Conservation (phyloP, 2,329 filamentous ascomycete species). For the Colletotrichum ledebouriae region DNA sequence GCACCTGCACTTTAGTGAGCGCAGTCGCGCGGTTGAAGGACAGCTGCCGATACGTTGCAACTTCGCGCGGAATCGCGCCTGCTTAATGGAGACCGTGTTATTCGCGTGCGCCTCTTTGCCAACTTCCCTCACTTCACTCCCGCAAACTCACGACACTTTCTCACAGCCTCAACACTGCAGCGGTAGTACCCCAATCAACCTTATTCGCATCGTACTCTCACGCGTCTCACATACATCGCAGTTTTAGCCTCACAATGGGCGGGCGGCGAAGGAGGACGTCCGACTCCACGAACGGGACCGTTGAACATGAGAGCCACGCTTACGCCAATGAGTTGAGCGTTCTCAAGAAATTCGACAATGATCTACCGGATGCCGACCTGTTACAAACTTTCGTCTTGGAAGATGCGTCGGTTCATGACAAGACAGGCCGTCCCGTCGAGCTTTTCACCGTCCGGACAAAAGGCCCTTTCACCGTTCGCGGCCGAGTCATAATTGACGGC, state of each 20-base stretch:
- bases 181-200: too few species aligned
- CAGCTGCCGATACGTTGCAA: background rate
- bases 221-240: background rate
- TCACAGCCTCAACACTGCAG: background rate
- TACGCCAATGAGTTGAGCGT: conserved; percentile 53
- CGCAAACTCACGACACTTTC: conserved; percentile 8
- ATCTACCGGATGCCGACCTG: conserved; percentile 19
- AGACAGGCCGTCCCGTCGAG: conserved; percentile 67
- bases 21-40: conserved; percentile 4
- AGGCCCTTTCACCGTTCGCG: conserved; percentile 73
- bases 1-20: too few species aligned
- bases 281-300: conserved; percentile 60
- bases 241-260: conserved; percentile 48
- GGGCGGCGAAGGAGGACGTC: conserved; percentile 58
- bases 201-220: background rate
- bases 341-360: conserved; percentile 48
- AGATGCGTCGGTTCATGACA: conserved; percentile 70
- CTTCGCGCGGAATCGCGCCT: conserved; percentile 5
- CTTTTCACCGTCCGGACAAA: conserved; percentile 71
- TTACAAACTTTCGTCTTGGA: conserved; percentile 41
- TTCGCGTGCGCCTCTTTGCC: conserved; percentile 13
- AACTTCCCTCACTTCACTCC: background rate
- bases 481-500: conserved; percentile 61
- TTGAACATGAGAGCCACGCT: conserved; percentile 52
- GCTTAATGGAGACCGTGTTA: conserved; percentile 38